Conservation (phyloP, 192 early-diverging fungal species). For the Linnemannia schmuckeri region DNA sequence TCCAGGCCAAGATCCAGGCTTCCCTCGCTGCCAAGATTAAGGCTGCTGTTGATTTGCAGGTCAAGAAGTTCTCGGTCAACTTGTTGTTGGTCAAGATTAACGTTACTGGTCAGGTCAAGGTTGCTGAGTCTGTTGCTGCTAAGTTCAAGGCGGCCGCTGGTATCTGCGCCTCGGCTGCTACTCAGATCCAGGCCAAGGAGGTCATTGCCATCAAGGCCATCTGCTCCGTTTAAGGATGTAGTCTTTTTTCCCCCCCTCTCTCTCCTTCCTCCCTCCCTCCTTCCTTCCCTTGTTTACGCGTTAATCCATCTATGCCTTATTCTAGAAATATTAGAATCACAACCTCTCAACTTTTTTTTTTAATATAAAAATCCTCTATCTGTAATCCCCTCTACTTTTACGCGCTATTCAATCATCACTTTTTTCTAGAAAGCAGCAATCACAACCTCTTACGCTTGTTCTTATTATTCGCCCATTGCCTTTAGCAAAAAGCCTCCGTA, state of each 20-base stretch:
- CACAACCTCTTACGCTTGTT: too few relatives aligned
- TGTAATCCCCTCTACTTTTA: not conserved
- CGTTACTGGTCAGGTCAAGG: slow-evolving; percentile 40
- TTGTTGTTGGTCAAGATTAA: slow-evolving; percentile 47
- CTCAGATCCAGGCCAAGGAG: slow-evolving; percentile 36
- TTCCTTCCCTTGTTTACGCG: not conserved
- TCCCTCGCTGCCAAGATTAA: slow-evolving; percentile 40
- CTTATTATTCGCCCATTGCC: too few relatives aligned
- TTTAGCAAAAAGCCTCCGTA: too few relatives aligned
- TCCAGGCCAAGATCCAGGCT: slow-evolving; percentile 35
- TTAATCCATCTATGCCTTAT: not conserved
- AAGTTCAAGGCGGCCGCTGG: slow-evolving; percentile 49
- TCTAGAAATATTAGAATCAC: not conserved
- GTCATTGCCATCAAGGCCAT: slow-evolving; percentile 42
- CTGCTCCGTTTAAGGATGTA: slow-evolving; percentile 16
- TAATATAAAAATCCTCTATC: not conserved
- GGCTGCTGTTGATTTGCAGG: slow-evolving; percentile 48
- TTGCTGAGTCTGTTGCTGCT: slow-evolving; percentile 20
- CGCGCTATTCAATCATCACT: too few relatives aligned
- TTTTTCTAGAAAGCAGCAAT: too few relatives aligned
- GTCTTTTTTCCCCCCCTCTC: not conserved
- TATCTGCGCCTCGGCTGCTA: slow-evolving; percentile 36
- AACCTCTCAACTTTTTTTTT: not conserved
- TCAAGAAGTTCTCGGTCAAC: slow-evolving; percentile 57
- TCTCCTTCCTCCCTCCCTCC: not conserved